A percentile compares a stretch with the other conserved stretches of the same genome.
phyloP scores from a whole-genome alignment of 768 basidiomycete species.

The Boletellus emodensis region DNA sequence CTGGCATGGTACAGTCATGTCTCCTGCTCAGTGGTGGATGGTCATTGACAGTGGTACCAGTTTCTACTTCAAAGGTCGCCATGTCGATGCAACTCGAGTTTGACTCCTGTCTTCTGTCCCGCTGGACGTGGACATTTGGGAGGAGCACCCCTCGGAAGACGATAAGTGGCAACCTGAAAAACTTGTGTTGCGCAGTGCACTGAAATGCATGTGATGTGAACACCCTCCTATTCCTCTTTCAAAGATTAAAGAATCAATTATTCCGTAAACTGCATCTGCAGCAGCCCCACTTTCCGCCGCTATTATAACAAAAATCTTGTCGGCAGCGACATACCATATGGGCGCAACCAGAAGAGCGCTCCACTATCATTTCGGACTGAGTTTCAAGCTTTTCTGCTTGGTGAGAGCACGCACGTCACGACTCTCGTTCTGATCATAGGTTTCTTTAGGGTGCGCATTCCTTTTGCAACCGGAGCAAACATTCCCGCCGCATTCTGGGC shows the following conservation, averaged over 20 bases:
- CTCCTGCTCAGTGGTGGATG: neutral
- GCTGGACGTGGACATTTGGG: neutral
- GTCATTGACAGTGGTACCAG: neutral
- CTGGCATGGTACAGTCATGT: neutral
- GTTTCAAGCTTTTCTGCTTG: constrained; percentile 48
- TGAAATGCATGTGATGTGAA: neutral
- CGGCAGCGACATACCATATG: constrained; percentile 57
- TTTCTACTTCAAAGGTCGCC: neutral
- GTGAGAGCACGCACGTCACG: constrained; percentile 47
- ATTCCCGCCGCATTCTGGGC: constrained; percentile 36
- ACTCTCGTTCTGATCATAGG: constrained; percentile 41
- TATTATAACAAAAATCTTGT: constrained; percentile 21
- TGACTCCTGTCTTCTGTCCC: neutral
- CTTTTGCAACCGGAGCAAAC: constrained; percentile 53
- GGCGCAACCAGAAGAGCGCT: constrained; percentile 50
- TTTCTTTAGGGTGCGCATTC: constrained; percentile 35
- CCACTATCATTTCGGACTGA: constrained; percentile 62
- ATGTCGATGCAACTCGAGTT: neutral
- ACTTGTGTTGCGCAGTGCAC: too few relatives aligned
- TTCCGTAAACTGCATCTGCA: neutral
- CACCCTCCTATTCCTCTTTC: neutral
- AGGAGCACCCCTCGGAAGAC: too few relatives aligned
- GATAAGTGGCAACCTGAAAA: too few relatives aligned
- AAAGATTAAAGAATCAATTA: too few relatives aligned
- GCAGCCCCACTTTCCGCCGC: constrained; percentile 9